These are phyloP conservation scores for sorghum (Sorghum bicolor) DNA, from an alignment of 176 grass and related monocot genomes.

Conservation along the genomic window Sorghum_bicolor_NCBIv3 NC_012871.2:66453501-66454000, in stretches of 20 bases:
- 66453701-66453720: slow-evolving; percentile 62
- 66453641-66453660: not conserved
- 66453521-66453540: slow-evolving; percentile 70
- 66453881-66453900: not conserved
- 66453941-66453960: not conserved
- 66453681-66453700: not conserved
- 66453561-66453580: slow-evolving; percentile 83
- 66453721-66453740: slow-evolving; percentile 66
- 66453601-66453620: slow-evolving; percentile 78
- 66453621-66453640: slow-evolving; percentile 71
- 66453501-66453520: slow-evolving; percentile 90
- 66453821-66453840: slow-evolving; percentile 8
- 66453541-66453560: slow-evolving; percentile 78
- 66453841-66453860: not conserved
- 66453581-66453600: slow-evolving; percentile 70
- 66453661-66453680: not conserved
- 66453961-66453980: not conserved
- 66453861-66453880: not conserved
- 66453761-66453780: slow-evolving; percentile 65
- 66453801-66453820: not conserved
- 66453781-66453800: slow-evolving; percentile 42
- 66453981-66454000: not conserved
- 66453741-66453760: slow-evolving; percentile 60
- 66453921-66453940: slow-evolving; percentile 26
- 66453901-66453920: not conserved